Percentiles rank a stretch among this genome's conserved stretches.
Evolutionary conservation across 2,329 filamentous ascomycete genomes (phyloP).

Genomic region (Aureobasidium sp.): DNA sequence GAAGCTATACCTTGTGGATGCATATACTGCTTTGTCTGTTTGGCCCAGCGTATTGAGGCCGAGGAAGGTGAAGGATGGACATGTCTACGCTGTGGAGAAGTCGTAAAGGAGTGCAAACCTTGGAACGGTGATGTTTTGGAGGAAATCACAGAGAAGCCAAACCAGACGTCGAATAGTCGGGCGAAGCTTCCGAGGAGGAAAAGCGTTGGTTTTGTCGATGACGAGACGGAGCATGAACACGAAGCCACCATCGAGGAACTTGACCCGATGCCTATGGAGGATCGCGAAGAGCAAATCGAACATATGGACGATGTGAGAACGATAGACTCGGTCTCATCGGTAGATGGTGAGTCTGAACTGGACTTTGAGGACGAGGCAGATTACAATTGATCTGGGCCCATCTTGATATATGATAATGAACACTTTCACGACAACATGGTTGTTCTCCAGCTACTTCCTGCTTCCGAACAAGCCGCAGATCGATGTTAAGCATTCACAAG

Average conservation of each 20-base stretch:
- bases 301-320: slow-evolving; percentile 18
- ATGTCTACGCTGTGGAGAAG: slow-evolving; percentile 78
- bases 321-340: slow-evolving; percentile 12
- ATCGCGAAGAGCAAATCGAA: slow-evolving; percentile 17
- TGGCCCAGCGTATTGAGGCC: slow-evolving; percentile 80
- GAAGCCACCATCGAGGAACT: slow-evolving; percentile 15
- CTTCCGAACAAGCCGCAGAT: neutral
- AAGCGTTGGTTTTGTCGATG: slow-evolving; percentile 24
- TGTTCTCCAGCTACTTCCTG: neutral
- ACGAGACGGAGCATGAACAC: slow-evolving; percentile 15
- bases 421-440: neutral
- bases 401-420: neutral
- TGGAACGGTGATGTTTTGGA: slow-evolving; percentile 84
- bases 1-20: slow-evolving; percentile 83
- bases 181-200: slow-evolving; percentile 18
- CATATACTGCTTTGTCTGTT: slow-evolving; percentile 91
- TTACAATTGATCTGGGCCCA: neutral
- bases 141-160: slow-evolving; percentile 12
- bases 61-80: slow-evolving; percentile 94
- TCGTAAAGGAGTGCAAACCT: slow-evolving; percentile 76
- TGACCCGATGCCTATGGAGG: slow-evolving; percentile 23
- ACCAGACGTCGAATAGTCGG: slow-evolving; percentile 12
- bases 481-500: neutral
- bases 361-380: slow-evolving; percentile 15
- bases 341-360: slow-evolving; percentile 16